Conservation (phyloP, 1,139 yeast genomes). For the Geotrichum fermentans region DNA sequence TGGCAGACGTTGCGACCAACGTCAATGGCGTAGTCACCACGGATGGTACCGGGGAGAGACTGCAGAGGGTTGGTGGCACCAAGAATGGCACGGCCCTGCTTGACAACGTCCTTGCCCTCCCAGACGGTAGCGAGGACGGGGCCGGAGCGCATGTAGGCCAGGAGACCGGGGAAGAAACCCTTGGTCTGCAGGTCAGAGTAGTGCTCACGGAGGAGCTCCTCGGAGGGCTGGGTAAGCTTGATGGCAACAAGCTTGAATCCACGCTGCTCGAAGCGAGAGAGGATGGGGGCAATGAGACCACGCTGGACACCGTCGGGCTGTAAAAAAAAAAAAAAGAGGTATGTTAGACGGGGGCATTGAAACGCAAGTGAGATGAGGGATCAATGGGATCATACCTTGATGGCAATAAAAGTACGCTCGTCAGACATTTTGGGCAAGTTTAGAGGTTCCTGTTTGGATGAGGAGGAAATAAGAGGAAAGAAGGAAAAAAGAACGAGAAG, state of each 20-base stretch:
- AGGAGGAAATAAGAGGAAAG: conserved; percentile 1
- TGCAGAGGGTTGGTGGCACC: conserved; percentile 99
- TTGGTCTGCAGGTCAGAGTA: conserved; percentile 91
- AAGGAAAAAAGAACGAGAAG: background rate
- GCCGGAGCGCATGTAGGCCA: conserved; percentile 96
- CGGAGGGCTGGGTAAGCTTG: conserved; percentile 85
- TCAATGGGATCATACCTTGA: conserved; percentile 55
- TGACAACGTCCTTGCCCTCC: conserved; percentile 99
- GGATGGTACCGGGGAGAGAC: conserved; percentile 98
- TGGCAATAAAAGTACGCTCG: conserved; percentile 98
- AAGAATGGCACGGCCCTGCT: conserved; percentile 94
- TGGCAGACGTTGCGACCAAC: conserved; percentile 99
- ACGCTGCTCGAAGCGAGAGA: conserved; percentile 92
- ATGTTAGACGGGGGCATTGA: background rate
- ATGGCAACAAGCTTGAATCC: conserved; percentile 97
- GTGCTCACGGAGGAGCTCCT: conserved; percentile 84
- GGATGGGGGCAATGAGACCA: conserved; percentile 85
- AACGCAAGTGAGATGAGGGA: background rate
- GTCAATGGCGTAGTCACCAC: conserved; percentile 83
- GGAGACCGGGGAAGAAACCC: conserved; percentile 93
- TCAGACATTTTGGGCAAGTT: conserved; percentile 41
- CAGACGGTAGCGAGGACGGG: conserved; percentile 98
- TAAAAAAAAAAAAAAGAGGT: background rate
- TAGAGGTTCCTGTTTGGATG: background rate
- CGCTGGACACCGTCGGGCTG: conserved; percentile 99